phyloP scores from a whole-genome alignment of 2,329 filamentous ascomycete species.

The Pestalotiopsis sp. region DNA sequence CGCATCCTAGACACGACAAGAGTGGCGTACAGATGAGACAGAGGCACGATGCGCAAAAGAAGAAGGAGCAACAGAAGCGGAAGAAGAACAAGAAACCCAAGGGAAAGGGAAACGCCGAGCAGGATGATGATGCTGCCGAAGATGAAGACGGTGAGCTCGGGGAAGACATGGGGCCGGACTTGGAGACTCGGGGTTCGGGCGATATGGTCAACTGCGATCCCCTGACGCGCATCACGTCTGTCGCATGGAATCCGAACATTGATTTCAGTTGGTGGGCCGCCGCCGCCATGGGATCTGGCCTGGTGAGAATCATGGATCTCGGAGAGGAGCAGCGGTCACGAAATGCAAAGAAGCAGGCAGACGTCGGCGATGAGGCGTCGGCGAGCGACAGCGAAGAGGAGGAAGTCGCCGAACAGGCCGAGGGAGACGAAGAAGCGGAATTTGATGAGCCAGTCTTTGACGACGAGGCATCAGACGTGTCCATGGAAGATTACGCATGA shows the following conservation, averaged over 20 bases:
- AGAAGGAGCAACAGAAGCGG: conserved; percentile 34
- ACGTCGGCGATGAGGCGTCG: neutral
- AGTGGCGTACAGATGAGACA: conserved; percentile 38
- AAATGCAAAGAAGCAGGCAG: neutral
- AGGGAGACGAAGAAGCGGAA: neutral
- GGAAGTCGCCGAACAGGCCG: conserved; percentile 10
- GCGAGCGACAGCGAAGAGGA: conserved; percentile 11
- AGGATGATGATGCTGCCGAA: conserved; percentile 20
- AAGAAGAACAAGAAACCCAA: conserved; percentile 16
- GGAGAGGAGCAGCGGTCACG: conserved; percentile 40
- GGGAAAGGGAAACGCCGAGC: conserved; percentile 18
- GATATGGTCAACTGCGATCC: conserved; percentile 60
- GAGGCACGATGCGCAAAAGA: conserved; percentile 25
- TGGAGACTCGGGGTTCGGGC: conserved; percentile 29
- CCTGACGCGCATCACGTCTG: conserved; percentile 58
- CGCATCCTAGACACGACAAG: conserved; percentile 40
- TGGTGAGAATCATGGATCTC: conserved; percentile 67
- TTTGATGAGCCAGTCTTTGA: conserved; percentile 13
- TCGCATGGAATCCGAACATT: conserved; percentile 69
- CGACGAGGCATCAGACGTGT: conserved; percentile 1
- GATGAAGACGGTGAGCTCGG: conserved; percentile 9
- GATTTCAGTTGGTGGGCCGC: conserved; percentile 68
- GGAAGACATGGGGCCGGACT: conserved; percentile 28
- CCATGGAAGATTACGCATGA: neutral
- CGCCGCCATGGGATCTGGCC: conserved; percentile 64